phyloP scores from a whole-genome alignment of 768 basidiomycete species.

The Boletus tomentosulus region DNA sequence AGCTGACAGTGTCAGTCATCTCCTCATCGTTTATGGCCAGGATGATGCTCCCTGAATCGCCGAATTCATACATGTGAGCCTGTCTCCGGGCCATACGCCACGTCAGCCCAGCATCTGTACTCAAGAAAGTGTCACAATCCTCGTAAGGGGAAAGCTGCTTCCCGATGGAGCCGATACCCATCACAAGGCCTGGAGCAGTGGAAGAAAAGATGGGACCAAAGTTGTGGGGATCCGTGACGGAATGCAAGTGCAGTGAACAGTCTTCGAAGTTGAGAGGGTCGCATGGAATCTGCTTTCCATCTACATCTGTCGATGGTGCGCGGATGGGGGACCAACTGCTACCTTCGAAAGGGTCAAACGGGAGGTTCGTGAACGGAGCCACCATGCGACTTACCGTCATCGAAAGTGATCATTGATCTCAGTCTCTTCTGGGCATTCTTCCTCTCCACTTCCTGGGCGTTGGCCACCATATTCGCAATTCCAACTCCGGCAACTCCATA shows the following conservation, averaged over 20 bases:
- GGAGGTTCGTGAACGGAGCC: background rate
- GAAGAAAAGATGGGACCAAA: conserved; percentile 93
- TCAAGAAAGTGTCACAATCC: conserved; percentile 91
- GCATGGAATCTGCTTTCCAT: conserved; percentile 63
- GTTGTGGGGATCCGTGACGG: conserved; percentile 90
- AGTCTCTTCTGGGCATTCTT: conserved; percentile 67
- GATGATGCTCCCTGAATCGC: conserved; percentile 78
- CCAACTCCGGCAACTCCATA: conserved; percentile 89
- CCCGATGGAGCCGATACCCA: conserved; percentile 95
- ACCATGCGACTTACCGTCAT: conserved; percentile 57
- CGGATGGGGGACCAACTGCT: conserved; percentile 74
- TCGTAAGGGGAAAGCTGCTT: conserved; percentile 63
- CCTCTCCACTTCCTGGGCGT: conserved; percentile 79
- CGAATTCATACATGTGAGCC: conserved; percentile 95
- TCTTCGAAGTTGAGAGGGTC: conserved; percentile 47
- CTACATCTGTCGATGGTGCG: conserved; percentile 52
- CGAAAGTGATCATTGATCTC: conserved; percentile 79
- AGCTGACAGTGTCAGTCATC: conserved; percentile 58
- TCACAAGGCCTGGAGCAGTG: conserved; percentile 88
- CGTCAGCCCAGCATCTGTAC: conserved; percentile 80
- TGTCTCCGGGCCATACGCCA: conserved; percentile 76
- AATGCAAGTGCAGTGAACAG: conserved; percentile 90
- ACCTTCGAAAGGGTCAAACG: conserved; percentile 31
- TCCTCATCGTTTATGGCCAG: conserved; percentile 87
- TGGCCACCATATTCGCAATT: conserved; percentile 81